A percentile compares a stretch with the other conserved stretches of the same genome.
Evolutionary conservation across 805 yeast species (phyloP).

Genomic region (Candida arabinofermentans): DNA sequence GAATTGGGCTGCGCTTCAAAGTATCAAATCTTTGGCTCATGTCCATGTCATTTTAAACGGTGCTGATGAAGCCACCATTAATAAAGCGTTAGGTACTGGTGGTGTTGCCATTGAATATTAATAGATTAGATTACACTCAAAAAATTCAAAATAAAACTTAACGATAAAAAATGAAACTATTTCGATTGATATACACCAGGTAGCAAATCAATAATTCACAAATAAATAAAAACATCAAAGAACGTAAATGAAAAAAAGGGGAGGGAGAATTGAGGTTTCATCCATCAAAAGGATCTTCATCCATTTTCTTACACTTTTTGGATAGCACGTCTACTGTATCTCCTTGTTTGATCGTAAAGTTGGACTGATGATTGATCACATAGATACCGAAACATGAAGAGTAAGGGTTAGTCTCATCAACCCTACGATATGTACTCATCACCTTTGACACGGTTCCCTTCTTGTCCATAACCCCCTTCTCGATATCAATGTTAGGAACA

Average conservation of each 20-base stretch:
- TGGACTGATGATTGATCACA: conserved; percentile 22
- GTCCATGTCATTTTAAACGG: conserved; percentile 58
- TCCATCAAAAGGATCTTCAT: conserved; percentile 15
- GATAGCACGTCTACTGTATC: conserved; percentile 23
- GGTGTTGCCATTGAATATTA: conserved; percentile 19
- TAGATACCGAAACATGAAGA: conserved; percentile 27
- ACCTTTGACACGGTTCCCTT: conserved; percentile 20
- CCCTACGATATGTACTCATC: conserved; percentile 26
- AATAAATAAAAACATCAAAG: neutral
- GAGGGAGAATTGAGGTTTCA: neutral
- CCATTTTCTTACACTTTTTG: conserved; percentile 14
- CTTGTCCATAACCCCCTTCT: conserved; percentile 20
- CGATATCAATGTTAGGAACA: conserved; percentile 24
- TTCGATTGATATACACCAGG: neutral
- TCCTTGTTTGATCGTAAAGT: conserved; percentile 18
- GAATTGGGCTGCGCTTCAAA: conserved; percentile 67
- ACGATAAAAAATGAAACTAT: neutral
- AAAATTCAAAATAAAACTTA: neutral
- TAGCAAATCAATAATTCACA: neutral
- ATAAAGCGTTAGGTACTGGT: conserved; percentile 15
- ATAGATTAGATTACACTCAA: neutral
- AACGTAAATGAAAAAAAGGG: no score
- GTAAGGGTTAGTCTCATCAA: conserved; percentile 25
- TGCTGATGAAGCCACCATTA: conserved; percentile 26
- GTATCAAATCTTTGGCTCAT: conserved; percentile 64